Base-by-base conservation (phyloP, 1,139 yeast genomes). In the Trichomonascaceae sp. region DNA sequence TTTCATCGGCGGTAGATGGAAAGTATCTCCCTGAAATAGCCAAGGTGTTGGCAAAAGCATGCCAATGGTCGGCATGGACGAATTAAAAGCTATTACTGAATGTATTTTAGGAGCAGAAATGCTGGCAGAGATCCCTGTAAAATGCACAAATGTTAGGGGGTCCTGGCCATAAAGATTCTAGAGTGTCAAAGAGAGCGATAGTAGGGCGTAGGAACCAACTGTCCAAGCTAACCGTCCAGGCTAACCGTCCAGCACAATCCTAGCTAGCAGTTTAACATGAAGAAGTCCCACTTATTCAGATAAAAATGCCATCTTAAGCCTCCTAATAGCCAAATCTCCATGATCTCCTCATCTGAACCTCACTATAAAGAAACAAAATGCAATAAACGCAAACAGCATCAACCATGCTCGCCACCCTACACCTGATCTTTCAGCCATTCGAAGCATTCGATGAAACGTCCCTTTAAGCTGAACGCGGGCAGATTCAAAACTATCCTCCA, bases 351-450 rank as follows among this genome's bases (percentile, higher is more conserved):
- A 66, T 48, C 65, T 55, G 63, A 64, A 63, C 96, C 96, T 87
- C n/a, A 89, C 90, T 77, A 85, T 85, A 69, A 88, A 82, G 70
- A 90, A 91, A 66, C 86, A 74, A 57, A 87, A 60, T 51, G 79
- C 74, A 10, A 90, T 82, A 18, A 87, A 63, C 36, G 69, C 71
- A 68, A 88, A 85, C 57, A 90, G 82, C 13, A 75, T 66, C 44
- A 86, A 71, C 97, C 97, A 90, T 65, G 83, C 80, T 62, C 82
- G 80, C 82, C 95, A 82, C 57, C 87, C 78, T 47, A 89, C 84
- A 3, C 95, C 95, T 3, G 95, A 87, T 59, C 81, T 76, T 66
- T 85, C 83, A 55, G 95, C 91, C 91, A 90, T 87, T 10, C 79
- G 73, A 66, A 86, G 76, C 96, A 89, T 87, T 56, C 81, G 77